Evolutionary conservation across 2,329 filamentous ascomycete genomes (phyloP).

Genomic region (Orbilia oligospora): DNA sequence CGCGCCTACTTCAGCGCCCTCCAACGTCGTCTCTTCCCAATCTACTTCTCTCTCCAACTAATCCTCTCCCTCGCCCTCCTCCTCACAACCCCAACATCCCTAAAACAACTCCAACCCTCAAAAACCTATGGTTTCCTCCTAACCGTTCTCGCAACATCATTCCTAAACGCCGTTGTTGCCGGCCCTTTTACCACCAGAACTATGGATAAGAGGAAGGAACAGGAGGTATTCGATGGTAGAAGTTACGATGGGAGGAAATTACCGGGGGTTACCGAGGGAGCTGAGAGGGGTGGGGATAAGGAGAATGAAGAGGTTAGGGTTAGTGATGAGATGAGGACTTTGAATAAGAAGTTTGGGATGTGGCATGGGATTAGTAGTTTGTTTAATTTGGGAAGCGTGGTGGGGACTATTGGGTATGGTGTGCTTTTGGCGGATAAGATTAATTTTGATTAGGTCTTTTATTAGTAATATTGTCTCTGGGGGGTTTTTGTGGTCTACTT

Average conservation of each 20-base stretch:
- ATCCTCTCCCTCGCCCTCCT: conserved; percentile 80
- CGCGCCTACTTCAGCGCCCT: conserved; percentile 85
- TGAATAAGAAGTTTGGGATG: conserved; percentile 84
- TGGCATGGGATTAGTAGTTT: conserved; percentile 86
- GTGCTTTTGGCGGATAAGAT: conserved; percentile 76
- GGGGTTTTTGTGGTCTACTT: neutral
- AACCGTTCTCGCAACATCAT: conserved; percentile 37
- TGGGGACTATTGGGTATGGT: conserved; percentile 82
- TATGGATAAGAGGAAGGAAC: conserved; percentile 82
- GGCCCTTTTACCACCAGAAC: conserved; percentile 81
- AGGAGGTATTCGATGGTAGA: conserved; percentile 71
- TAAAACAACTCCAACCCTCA: conserved; percentile 36
- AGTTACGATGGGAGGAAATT: conserved; percentile 38
- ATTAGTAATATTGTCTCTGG: no score
- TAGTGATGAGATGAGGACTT: conserved; percentile 83
- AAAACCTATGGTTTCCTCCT: conserved; percentile 41
- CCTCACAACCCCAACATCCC: conserved; percentile 82
- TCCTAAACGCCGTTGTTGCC: conserved; percentile 69
- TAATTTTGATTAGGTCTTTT: conserved; percentile 17
- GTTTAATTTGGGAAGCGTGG: conserved; percentile 80
- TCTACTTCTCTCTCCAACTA: conserved; percentile 90
- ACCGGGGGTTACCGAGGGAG: conserved; percentile 30
- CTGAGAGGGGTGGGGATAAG: conserved; percentile 68
- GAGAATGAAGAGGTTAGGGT: conserved; percentile 84
- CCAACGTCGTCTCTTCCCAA: conserved; percentile 84